Conservation (phyloP, 768 basidiomycete genomes). For the Asterophora lycoperdoides region DNA sequence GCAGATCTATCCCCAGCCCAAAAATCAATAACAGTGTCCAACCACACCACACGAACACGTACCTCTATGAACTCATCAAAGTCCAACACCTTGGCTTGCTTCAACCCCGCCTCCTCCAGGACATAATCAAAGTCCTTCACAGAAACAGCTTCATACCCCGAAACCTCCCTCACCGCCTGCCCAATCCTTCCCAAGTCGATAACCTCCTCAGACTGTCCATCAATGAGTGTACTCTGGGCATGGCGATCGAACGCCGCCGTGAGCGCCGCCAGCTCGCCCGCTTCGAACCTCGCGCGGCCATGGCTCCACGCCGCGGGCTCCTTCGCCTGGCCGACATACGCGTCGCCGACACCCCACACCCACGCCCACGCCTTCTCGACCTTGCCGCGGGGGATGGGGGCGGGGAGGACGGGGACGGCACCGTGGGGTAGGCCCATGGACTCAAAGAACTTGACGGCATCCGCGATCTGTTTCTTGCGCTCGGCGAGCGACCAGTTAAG, state of each 20-base stretch:
- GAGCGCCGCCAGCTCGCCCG: conserved; percentile 39
- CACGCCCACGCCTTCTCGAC: conserved; percentile 24
- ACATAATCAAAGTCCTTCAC: conserved; percentile 48
- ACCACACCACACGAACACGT: conserved; percentile 12
- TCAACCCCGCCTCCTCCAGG: conserved; percentile 70
- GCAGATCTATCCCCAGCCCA: conserved; percentile 50
- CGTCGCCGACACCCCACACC: conserved; percentile 23
- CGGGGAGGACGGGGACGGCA: conserved; percentile 27
- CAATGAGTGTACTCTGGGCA: conserved; percentile 21
- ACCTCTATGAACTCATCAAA: conserved; percentile 91
- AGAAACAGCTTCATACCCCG: conserved; percentile 49
- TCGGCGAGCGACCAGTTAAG: conserved; percentile 68
- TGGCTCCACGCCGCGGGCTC: conserved; percentile 18
- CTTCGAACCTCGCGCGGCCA: conserved; percentile 42
- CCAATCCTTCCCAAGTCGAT: conserved; percentile 38
- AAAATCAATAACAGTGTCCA: not conserved
- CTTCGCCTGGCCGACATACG: conserved; percentile 2
- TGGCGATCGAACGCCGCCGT: conserved; percentile 33
- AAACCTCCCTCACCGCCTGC: conserved; percentile 40
- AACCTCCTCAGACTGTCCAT: conserved; percentile 28
- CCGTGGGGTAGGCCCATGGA: conserved; percentile 82
- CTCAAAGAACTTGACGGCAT: conserved; percentile 62
- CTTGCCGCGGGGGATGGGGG: conserved; percentile 22
- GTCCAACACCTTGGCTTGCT: conserved; percentile 49
- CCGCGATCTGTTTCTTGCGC: conserved; percentile 53